Conservation (phyloP, 2,329 filamentous ascomycete genomes). For the Verticillium albo-atrum region DNA sequence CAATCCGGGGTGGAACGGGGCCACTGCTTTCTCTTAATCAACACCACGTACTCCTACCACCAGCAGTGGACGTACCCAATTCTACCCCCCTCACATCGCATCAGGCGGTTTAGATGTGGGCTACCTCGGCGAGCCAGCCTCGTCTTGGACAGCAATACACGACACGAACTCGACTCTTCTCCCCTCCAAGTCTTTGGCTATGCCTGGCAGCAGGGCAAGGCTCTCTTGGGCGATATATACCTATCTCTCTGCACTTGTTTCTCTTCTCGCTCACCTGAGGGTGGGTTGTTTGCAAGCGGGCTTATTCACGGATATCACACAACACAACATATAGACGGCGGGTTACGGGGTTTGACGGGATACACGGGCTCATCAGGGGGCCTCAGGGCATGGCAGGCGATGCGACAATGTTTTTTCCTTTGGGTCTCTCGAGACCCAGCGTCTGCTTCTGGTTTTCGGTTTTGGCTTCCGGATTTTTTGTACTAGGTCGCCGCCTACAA, state of each 20-base stretch:
- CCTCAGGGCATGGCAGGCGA: constrained; percentile 4
- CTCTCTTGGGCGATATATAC: background rate
- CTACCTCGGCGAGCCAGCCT: background rate
- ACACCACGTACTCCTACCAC: background rate
- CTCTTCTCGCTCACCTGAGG: background rate
- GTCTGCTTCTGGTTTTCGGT: background rate
- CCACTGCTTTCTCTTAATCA: background rate
- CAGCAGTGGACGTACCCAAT: background rate
- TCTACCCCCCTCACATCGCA: background rate
- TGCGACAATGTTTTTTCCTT: background rate
- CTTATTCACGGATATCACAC: background rate
- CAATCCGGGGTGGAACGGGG: background rate
- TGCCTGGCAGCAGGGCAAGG: background rate
- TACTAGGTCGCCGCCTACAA: background rate
- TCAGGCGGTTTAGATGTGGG: background rate
- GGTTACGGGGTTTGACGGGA: background rate
- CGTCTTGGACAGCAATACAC: background rate
- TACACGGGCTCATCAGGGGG: background rate
- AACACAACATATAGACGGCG: constrained; percentile 2
- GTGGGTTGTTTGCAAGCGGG: background rate
- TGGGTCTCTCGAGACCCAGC: background rate
- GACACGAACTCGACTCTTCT: background rate
- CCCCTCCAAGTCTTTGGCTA: background rate
- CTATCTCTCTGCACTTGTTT: background rate
- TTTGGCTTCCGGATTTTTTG: background rate